Conservation (phyloP, 2,329 filamentous ascomycete species). For the Cordyceps farinosa region DNA sequence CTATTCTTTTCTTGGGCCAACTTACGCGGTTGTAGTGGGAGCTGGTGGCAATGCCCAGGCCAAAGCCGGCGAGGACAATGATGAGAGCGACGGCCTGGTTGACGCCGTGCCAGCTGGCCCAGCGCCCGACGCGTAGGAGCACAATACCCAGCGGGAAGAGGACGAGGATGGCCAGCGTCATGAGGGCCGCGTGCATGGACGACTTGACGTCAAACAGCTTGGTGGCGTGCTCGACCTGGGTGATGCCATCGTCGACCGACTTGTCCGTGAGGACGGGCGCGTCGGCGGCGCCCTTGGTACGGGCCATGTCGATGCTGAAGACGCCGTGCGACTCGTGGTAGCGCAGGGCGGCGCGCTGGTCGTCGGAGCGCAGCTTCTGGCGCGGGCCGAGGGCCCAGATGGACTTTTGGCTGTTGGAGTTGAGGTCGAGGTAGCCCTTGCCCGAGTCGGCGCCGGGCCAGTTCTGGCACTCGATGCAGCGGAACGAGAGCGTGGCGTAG, state of each 20-base stretch:
- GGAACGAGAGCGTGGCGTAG: conserved; percentile 47
- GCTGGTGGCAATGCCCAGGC: conserved; percentile 51
- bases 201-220: conserved; percentile 38
- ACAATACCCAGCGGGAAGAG: conserved; percentile 55
- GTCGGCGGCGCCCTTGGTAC: conserved; percentile 44
- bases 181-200: conserved; percentile 46
- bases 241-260: conserved; percentile 35
- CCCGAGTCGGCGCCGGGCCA: conserved; percentile 38
- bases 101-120: conserved; percentile 52
- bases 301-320: conserved; percentile 54
- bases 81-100: conserved; percentile 50
- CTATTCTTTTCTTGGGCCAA: conserved; percentile 5
- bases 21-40: conserved; percentile 54
- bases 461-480: conserved; percentile 48
- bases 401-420: conserved; percentile 44
- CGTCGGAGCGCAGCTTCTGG: conserved; percentile 42
- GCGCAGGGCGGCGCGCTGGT: conserved; percentile 42
- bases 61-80: conserved; percentile 47
- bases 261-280: conserved; percentile 38
- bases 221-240: conserved; percentile 29
- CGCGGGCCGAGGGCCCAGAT: conserved; percentile 55
- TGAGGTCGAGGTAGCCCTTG: conserved; percentile 47
- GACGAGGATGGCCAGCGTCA: conserved; percentile 54
- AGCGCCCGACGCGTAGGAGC: conserved; percentile 48
- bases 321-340: conserved; percentile 51